A percentile compares a stretch with the other conserved stretches of the same genome.
Evolutionary conservation across 306 rosid genomes (phyloP).

Genomic region (Rosa persica): DNA sequence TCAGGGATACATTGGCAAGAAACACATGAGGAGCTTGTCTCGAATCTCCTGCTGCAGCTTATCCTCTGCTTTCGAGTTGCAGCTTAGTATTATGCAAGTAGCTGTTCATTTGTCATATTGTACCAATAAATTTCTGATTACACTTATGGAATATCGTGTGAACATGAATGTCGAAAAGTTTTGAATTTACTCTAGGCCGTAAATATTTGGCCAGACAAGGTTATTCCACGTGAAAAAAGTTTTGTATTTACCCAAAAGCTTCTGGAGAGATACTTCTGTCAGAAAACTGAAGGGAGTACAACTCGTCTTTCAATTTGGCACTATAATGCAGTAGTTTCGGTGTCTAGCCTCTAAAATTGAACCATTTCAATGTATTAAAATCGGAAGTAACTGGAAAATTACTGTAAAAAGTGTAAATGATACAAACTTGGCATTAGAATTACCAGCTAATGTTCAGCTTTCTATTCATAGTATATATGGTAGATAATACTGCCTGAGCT

Average conservation of each 20-base stretch:
- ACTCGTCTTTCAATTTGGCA: neutral
- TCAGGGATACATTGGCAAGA: slow-evolving; percentile 46
- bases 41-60: neutral
- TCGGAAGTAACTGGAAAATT: neutral
- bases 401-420: neutral
- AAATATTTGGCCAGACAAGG: neutral
- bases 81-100: neutral
- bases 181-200: neutral
- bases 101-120: slow-evolving; percentile 1
- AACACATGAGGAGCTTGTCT: slow-evolving; percentile 18
- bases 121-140: slow-evolving; percentile 14
- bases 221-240: neutral
- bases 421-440: neutral
- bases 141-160: slow-evolving; percentile 1
- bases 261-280: neutral
- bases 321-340: neutral
- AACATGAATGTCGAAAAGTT: neutral
- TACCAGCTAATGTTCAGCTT: neutral
- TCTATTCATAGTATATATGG: neutral
- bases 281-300: neutral
- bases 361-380: neutral
- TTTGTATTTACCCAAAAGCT: neutral
- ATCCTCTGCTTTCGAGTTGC: neutral
- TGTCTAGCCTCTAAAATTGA: neutral
- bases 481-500: no score